A percentile compares a stretch with the other conserved stretches of the same genome.
phyloP scores from a whole-genome alignment of 441 rosid species.

The Gossypium schwendimanii region DNA sequence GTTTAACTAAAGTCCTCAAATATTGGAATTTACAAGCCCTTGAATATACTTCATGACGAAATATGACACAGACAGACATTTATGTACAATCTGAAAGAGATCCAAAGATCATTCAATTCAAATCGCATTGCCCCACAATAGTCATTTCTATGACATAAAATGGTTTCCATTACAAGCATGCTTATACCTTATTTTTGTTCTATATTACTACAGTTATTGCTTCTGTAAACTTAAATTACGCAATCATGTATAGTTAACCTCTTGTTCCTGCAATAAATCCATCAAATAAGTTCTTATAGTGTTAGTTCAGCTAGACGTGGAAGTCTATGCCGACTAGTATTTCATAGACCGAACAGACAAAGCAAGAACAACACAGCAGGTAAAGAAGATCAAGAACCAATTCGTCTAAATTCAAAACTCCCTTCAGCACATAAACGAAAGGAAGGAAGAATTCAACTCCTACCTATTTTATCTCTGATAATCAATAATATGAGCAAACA shows the following conservation, averaged over 20 bases:
- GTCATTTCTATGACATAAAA: not conserved
- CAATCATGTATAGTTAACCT: not conserved
- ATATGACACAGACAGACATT: not conserved
- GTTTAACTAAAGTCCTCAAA: conserved; percentile 1
- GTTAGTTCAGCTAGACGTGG: not conserved
- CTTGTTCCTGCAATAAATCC: not conserved
- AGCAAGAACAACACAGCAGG: not conserved
- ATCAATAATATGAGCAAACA: not conserved
- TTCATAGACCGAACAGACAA: not conserved
- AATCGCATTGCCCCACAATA: not conserved
- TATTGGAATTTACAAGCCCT: not conserved
- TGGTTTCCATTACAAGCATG: conserved; percentile 1
- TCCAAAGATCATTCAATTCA: not conserved
- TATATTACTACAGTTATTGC: not conserved
- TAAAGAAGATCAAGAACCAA: not conserved
- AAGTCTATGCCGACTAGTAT: not conserved
- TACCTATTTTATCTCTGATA: not conserved
- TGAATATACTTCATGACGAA: not conserved
- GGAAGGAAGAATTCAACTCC: not conserved
- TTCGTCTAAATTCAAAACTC: not conserved
- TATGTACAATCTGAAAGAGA: not conserved
- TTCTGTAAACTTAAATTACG: not conserved
- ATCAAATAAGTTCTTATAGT: not conserved
- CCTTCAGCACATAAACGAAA: not conserved
- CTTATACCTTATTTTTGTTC: not conserved